A percentile compares a stretch with the other conserved stretches of the same genome.
Conservation (phyloP, 2,329 filamentous ascomycete species). For the Claviceps humidiphila region DNA sequence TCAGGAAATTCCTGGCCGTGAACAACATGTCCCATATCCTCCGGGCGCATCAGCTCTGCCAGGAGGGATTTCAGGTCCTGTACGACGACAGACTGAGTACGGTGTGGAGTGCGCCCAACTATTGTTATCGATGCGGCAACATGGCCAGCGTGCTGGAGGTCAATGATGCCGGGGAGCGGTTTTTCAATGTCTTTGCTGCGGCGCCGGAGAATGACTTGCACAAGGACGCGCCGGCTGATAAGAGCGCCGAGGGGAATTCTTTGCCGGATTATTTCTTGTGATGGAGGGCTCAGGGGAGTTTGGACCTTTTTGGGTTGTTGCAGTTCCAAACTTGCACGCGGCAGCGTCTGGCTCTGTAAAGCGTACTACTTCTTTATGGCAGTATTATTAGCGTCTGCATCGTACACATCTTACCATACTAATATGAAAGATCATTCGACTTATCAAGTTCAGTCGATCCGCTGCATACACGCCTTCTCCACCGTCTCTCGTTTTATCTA, state of each 20-base stretch:
- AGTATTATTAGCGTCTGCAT: no score
- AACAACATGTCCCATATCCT: conserved; percentile 97
- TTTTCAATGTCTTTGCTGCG: conserved; percentile 96
- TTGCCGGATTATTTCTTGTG: conserved; percentile 62
- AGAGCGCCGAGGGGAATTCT: conserved; percentile 46
- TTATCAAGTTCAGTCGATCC: neutral
- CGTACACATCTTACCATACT: neutral
- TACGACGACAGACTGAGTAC: conserved; percentile 92
- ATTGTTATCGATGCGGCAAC: conserved; percentile 92
- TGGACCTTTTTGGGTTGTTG: no score
- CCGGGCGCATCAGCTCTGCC: conserved; percentile 94
- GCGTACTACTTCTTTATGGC: no score
- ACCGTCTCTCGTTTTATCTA: neutral
- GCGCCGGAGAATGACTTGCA: conserved; percentile 90
- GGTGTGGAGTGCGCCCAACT: conserved; percentile 96
- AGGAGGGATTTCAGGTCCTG: conserved; percentile 93
- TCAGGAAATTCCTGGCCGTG: conserved; percentile 94
- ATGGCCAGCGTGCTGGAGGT: conserved; percentile 96
- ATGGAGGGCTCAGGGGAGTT: conserved; percentile 6
- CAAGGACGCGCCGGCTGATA: conserved; percentile 74
- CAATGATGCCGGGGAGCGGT: conserved; percentile 80
- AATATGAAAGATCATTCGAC: neutral
- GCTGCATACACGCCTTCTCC: neutral
- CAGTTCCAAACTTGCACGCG: no score
- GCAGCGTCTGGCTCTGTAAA: no score